phyloP scores from a whole-genome alignment of 441 rosid species.

The Manihot esculenta region DNA sequence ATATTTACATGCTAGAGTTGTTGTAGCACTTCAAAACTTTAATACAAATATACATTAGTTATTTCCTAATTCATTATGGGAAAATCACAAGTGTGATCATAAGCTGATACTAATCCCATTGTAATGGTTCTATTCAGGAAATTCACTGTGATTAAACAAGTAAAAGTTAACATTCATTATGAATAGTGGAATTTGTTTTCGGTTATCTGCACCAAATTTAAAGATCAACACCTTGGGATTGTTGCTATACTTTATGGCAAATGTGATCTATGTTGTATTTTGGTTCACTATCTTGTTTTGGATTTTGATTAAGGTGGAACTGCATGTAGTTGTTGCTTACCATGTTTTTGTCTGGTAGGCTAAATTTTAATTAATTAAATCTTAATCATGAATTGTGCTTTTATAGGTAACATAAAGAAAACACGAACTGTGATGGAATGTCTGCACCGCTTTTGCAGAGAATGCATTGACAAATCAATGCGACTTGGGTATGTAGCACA shows the following conservation, averaged over 20 bases:
- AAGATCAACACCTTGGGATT: neutral
- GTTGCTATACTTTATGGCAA: neutral
- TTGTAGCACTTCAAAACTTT: too few species aligned
- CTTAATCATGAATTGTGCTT: constrained; percentile 16
- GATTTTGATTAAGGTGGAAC: too few species aligned
- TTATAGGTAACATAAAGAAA: constrained; percentile 86
- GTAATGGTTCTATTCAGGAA: neutral
- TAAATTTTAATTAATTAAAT: neutral
- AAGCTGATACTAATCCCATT: neutral
- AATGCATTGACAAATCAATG: constrained; percentile 98
- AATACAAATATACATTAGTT: too few species aligned
- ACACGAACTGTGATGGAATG: constrained; percentile 98
- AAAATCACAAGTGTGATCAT: too few species aligned
- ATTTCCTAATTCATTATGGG: too few species aligned
- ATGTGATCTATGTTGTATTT: neutral
- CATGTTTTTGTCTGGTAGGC: constrained; percentile 4
- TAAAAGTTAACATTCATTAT: neutral
- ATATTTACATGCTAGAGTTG: too few species aligned
- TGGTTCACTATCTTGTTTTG: neutral
- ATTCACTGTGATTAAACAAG: neutral
- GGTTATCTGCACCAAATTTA: constrained; percentile 1
- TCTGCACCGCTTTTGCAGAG: constrained; percentile 94
- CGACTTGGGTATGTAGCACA: constrained; percentile 73
- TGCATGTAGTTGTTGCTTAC: too few species aligned
- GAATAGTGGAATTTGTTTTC: constrained; percentile 2